Percentiles rank a stretch among this genome's conserved stretches.
Evolutionary conservation across 2,329 filamentous ascomycete genomes (phyloP).

Genomic region (Sclerotinia minor): DNA sequence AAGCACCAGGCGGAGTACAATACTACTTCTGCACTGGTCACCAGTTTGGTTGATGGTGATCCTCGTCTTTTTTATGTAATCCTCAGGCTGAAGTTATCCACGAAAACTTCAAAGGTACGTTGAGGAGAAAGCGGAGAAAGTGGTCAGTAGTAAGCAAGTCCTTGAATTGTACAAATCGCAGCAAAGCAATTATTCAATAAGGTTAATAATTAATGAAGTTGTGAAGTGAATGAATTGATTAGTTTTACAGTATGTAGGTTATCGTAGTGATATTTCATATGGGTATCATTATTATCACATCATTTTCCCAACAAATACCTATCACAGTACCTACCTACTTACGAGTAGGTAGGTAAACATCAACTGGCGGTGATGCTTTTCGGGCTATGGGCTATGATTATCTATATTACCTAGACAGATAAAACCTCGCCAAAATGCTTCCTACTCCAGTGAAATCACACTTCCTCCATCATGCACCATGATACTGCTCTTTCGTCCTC

Average conservation of each 20-base stretch:
- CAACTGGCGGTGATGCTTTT: slow-evolving; percentile 9
- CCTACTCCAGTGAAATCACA: neutral
- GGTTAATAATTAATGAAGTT: neutral
- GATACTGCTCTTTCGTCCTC: neutral
- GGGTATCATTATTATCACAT: neutral
- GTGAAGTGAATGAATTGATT: neutral
- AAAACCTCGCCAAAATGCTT: neutral
- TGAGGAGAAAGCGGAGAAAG: neutral
- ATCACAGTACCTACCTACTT: too few relatives aligned
- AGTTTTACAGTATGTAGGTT: too few relatives aligned
- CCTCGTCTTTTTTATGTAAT: slow-evolving; percentile 8
- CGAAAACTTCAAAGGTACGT: neutral
- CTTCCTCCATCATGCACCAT: too few relatives aligned
- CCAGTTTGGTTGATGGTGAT: slow-evolving; percentile 3
- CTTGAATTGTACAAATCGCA: neutral
- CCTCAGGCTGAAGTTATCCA: slow-evolving; percentile 7
- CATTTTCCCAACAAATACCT: neutral
- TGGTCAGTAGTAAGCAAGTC: too few relatives aligned
- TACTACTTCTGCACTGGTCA: slow-evolving; percentile 10
- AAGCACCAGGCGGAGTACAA: slow-evolving; percentile 16
- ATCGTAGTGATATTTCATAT: neutral
- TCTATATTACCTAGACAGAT: neutral
- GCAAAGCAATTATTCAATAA: too few relatives aligned
- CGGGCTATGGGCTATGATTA: neutral
- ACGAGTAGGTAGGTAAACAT: too few relatives aligned